Percentiles rank a stretch among this genome's conserved stretches.
These are phyloP conservation scores for Boechera stricta DNA, from an alignment of 345 rosid species.

Conservation along the genomic window DNA sequence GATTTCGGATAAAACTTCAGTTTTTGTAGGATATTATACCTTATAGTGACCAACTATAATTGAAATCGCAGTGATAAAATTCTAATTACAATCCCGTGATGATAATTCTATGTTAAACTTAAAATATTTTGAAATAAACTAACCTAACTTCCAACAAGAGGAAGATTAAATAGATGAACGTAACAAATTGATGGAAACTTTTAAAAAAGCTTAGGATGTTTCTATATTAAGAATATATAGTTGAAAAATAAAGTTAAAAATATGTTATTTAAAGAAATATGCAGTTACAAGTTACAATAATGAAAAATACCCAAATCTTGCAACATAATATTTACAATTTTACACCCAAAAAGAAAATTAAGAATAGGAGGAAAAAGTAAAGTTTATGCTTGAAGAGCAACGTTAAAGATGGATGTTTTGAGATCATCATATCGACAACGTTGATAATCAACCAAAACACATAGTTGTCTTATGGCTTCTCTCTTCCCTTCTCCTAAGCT, in stretches of 20 bases:
- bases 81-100: background rate
- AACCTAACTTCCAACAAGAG: background rate
- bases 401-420: conserved; percentile 55
- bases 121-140: background rate
- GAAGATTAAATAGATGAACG: background rate
- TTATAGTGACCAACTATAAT: too few species aligned
- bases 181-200: background rate
- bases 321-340: conserved; percentile 27
- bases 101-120: background rate
- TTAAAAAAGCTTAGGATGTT: background rate
- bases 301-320: background rate
- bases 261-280: background rate
- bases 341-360: background rate
- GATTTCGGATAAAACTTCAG: too few species aligned
- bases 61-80: too few species aligned
- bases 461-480: conserved; percentile 94
- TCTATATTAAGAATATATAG: background rate
- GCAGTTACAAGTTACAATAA: conserved; percentile 1
- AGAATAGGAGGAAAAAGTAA: background rate
- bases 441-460: conserved; percentile 80
- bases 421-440: conserved; percentile 65
- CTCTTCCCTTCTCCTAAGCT: conserved; percentile 72
- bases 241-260: background rate
- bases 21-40: too few species aligned
- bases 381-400: conserved; percentile 42